Conservation (phyloP, 768 basidiomycete genomes). For the Auricularia heimuer region DNA sequence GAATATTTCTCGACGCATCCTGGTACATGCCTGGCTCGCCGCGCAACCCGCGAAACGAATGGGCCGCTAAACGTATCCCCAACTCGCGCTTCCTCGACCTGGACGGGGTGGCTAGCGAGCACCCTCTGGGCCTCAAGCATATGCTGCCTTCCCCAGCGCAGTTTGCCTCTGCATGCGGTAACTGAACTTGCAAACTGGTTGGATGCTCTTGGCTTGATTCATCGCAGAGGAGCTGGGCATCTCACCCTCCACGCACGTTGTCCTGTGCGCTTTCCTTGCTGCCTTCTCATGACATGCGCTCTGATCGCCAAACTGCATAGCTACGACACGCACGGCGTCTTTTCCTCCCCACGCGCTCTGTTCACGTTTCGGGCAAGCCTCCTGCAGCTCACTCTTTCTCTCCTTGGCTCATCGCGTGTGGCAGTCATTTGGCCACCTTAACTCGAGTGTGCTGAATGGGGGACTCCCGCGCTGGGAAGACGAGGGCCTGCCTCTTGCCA, state of each 20-base stretch:
- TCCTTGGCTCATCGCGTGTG: background rate
- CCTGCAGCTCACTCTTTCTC: background rate
- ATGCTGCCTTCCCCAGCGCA: conserved; percentile 75
- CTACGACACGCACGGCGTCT: conserved; percentile 86
- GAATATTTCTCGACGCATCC: conserved; percentile 49
- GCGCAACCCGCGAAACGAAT: conserved; percentile 64
- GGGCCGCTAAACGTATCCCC: conserved; percentile 53
- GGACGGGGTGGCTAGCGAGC: conserved; percentile 64
- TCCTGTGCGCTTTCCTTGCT: conserved; percentile 43
- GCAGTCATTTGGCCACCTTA: conserved; percentile 70
- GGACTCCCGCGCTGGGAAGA: conserved; percentile 77
- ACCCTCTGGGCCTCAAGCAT: conserved; percentile 77
- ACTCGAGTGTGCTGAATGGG: conserved; percentile 86
- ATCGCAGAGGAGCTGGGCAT: conserved; percentile 63
- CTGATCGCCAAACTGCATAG: conserved; percentile 27
- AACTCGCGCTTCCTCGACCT: conserved; percentile 68
- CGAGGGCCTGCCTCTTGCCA: conserved; percentile 50
- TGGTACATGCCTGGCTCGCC: conserved; percentile 93
- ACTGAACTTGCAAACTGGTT: conserved; percentile 18
- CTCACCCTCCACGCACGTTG: conserved; percentile 61
- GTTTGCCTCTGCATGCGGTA: conserved; percentile 78
- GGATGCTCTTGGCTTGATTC: conserved; percentile 7
- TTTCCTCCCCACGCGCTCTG: conserved; percentile 84
- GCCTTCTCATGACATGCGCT: conserved; percentile 4
- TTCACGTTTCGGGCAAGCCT: conserved; percentile 70